Evolutionary conservation across 2,329 filamentous ascomycete genomes (phyloP).

Genomic region (Zalaria sp.): DNA sequence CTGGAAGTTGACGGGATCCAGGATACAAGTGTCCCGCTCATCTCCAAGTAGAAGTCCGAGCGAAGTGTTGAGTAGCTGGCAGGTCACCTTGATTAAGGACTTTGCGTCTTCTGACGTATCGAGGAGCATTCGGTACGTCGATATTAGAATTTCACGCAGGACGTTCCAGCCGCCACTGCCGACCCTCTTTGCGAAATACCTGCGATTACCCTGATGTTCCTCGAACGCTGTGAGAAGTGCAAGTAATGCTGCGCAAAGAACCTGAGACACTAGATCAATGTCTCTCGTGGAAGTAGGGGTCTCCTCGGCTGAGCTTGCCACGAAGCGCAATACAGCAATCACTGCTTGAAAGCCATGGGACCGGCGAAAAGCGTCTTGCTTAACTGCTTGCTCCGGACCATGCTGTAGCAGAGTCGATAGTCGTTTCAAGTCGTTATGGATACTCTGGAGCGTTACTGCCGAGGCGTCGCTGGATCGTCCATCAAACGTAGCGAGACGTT

Average conservation of each 20-base stretch:
- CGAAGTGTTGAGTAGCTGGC: conserved; percentile 40
- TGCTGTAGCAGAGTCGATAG: conserved; percentile 4
- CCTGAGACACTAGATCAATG: conserved; percentile 44
- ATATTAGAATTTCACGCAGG: conserved; percentile 55
- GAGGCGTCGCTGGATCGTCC: not conserved
- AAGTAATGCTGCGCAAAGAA: conserved; percentile 55
- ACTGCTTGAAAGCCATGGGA: conserved; percentile 65
- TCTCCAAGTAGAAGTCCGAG: conserved; percentile 71
- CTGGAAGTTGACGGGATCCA: conserved; percentile 13
- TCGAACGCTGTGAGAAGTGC: conserved; percentile 61
- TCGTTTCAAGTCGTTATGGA: conserved; percentile 3
- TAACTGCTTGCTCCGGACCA: conserved; percentile 2
- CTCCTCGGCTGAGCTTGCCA: not conserved
- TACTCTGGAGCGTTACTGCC: conserved; percentile 2
- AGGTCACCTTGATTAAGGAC: not conserved
- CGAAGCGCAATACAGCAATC: conserved; percentile 46
- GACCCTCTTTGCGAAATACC: conserved; percentile 69
- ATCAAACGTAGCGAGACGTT: conserved; percentile 3
- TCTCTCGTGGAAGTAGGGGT: not conserved
- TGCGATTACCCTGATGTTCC: conserved; percentile 70
- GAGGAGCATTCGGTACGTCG: not conserved
- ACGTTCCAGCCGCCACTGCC: conserved; percentile 66
- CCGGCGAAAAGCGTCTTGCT: conserved; percentile 66
- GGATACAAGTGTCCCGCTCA: conserved; percentile 40
- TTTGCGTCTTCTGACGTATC: not conserved